Percentiles rank a stretch among this genome's conserved stretches.
Conservation (phyloP, 202 grass and related monocot genomes). For the Digitaria exilis region DNA sequence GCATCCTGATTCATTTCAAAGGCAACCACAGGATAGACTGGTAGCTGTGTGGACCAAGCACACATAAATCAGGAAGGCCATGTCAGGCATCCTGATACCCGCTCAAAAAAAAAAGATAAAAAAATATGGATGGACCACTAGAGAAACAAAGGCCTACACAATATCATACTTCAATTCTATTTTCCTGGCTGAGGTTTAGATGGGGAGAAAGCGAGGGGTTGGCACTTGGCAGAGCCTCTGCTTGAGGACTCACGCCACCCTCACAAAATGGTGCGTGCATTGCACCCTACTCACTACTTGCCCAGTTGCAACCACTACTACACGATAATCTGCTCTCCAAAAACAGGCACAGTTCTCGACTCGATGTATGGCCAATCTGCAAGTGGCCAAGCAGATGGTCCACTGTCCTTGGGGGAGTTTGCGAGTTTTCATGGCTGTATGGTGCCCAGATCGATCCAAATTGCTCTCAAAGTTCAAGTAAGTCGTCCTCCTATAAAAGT, state of each 20-base stretch:
- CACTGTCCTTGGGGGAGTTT: neutral
- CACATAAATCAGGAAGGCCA: neutral
- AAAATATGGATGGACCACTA: conserved; percentile 13
- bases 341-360: conserved; percentile 17
- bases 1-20: neutral
- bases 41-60: conserved; percentile 29
- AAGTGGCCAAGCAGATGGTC: conserved; percentile 18
- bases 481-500: conserved; percentile 17
- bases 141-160: neutral
- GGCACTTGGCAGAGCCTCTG: conserved; percentile 27
- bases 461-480: neutral
- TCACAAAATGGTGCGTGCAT: conserved; percentile 30
- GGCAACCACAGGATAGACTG: conserved; percentile 3
- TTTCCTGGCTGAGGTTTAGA: conserved; percentile 23
- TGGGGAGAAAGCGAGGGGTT: neutral
- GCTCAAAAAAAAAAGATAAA: too few relatives aligned
- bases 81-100: conserved; percentile 24
- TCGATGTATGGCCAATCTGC: neutral
- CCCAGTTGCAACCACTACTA: conserved; percentile 27
- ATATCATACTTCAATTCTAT: neutral
- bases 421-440: neutral
- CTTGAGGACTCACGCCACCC: conserved; percentile 9
- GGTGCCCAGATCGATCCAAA: neutral
- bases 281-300: conserved; percentile 18
- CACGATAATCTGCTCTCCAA: neutral